These are phyloP conservation scores for Daldinia bambusicola DNA, from an alignment of 495 filamentous ascomycete species.

Conservation along the genomic window DNA sequence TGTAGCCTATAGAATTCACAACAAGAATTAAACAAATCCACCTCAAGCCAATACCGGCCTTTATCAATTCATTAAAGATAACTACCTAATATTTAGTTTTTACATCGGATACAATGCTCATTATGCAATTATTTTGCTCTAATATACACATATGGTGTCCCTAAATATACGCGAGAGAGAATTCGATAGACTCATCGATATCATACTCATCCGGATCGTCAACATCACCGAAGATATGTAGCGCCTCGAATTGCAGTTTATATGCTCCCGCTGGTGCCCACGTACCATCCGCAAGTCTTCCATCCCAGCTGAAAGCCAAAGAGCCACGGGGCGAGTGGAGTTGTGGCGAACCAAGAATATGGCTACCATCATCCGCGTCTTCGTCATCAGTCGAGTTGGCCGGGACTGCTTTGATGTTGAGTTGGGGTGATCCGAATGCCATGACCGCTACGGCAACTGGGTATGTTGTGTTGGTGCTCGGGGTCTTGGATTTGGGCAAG, in stretches of 20 bases:
- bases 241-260: constrained; percentile 55
- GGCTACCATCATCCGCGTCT: constrained; percentile 49
- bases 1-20: no score
- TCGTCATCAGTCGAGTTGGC: constrained; percentile 26
- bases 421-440: constrained; percentile 56
- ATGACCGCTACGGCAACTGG: constrained; percentile 50
- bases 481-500: constrained; percentile 50
- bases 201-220: constrained; percentile 52
- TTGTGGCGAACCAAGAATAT: constrained; percentile 56
- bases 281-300: constrained; percentile 54
- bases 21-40: no score
- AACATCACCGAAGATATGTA: constrained; percentile 57
- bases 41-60: no score
- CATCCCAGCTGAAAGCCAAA: constrained; percentile 52
- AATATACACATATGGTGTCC: constrained; percentile 9
- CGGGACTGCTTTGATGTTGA: constrained; percentile 58
- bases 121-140: background rate
- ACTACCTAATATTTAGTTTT: no score
- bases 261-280: constrained; percentile 58
- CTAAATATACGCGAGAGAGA: constrained; percentile 50
- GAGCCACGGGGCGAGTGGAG: constrained; percentile 54
- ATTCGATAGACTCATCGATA: constrained; percentile 48
- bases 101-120: background rate
- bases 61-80: no score
- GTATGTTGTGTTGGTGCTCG: constrained; percentile 38